phyloP scores from a whole-genome alignment of 2,329 filamentous ascomycete species.

The Cyphellophora europaea region DNA sequence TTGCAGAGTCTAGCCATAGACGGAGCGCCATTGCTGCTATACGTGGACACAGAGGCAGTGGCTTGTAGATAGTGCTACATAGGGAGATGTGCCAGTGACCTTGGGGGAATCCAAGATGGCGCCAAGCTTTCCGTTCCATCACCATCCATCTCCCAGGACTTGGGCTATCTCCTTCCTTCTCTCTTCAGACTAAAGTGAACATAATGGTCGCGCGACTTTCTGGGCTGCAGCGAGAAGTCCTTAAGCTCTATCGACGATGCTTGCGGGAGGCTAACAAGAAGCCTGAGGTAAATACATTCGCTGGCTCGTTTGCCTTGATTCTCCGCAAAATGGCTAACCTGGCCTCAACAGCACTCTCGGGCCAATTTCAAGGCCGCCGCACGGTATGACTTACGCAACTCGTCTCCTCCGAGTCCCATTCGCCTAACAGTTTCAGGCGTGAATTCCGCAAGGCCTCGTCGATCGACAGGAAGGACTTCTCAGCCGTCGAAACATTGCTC shows the following conservation, averaged over 20 bases:
- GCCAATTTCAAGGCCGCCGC: conserved; percentile 32
- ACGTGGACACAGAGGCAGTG: not conserved
- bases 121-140: not conserved
- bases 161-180: not conserved
- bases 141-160: not conserved
- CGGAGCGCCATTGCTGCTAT: conserved; percentile 51
- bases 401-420: conserved; percentile 8
- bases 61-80: not conserved
- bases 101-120: not conserved
- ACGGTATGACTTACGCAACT: conserved; percentile 26
- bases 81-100: no score
- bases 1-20: conserved; percentile 52
- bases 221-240: conserved; percentile 81
- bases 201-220: conserved; percentile 48
- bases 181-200: conserved; percentile 1
- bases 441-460: conserved; percentile 66
- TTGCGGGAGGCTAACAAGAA: conserved; percentile 74
- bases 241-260: conserved; percentile 78
- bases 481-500: conserved; percentile 73
- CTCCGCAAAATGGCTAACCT: not conserved
- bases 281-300: conserved; percentile 52
- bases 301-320: no score
- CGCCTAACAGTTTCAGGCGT: conserved; percentile 34
- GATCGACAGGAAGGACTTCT: conserved; percentile 79
- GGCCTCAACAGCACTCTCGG: conserved; percentile 7